Evolutionary conservation across 306 rosid genomes (phyloP).

Genomic region (Vicia sativa): DNA sequence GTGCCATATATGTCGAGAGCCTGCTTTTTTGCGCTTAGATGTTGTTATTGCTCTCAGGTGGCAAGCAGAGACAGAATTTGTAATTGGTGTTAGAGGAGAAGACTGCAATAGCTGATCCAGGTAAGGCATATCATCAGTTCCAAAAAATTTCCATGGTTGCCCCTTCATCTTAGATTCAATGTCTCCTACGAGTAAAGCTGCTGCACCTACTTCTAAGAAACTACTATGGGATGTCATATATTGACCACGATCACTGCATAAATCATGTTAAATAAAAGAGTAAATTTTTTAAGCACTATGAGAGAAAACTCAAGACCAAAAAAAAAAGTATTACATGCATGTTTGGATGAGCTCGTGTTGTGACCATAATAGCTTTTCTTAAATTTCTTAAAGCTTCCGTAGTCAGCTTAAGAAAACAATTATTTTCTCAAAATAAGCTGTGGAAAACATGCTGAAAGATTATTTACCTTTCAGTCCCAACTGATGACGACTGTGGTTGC

Average conservation of each 20-base stretch:
- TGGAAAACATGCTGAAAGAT: slow-evolving; percentile 18
- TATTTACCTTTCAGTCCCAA: slow-evolving; percentile 66
- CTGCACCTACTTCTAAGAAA: slow-evolving; percentile 95
- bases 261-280: slow-evolving; percentile 37
- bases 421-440: slow-evolving; percentile 11
- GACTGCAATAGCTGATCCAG: slow-evolving; percentile 92
- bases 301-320: slow-evolving; percentile 25
- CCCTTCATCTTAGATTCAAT: slow-evolving; percentile 86
- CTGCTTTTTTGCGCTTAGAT: slow-evolving; percentile 80
- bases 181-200: slow-evolving; percentile 87
- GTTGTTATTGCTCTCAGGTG: slow-evolving; percentile 96
- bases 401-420: background rate
- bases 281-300: slow-evolving; percentile 33
- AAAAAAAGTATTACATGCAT: slow-evolving; percentile 20
- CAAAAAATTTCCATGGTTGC: slow-evolving; percentile 88
- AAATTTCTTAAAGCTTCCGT: background rate
- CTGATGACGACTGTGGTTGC: slow-evolving; percentile 59
- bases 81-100: slow-evolving; percentile 78
- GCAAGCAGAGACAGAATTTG: slow-evolving; percentile 78
- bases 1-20: slow-evolving; percentile 86
- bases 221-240: slow-evolving; percentile 71
- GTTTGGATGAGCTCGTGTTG: slow-evolving; percentile 17
- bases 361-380: background rate
- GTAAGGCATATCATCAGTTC: slow-evolving; percentile 97
- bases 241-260: slow-evolving; percentile 71